Percentiles rank a stretch among this genome's conserved stretches.
Conservation (phyloP, 805 yeast species). For the Metschnikowia proteae region DNA sequence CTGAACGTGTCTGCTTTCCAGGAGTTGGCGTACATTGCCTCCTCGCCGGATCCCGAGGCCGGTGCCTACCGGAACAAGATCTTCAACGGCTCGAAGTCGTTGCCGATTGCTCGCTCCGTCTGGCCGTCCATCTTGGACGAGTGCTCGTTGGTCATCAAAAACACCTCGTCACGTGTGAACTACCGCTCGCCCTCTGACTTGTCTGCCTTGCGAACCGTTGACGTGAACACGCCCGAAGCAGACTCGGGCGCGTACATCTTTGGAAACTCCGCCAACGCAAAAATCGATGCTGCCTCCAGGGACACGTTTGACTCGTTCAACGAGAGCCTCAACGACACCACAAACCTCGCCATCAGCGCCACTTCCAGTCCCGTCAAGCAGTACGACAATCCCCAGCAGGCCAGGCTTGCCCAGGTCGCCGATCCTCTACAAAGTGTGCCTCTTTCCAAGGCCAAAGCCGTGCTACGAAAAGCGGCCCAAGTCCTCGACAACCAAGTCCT, state of each 20-base stretch:
- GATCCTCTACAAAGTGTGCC: neutral
- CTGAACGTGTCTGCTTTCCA: slow-evolving; percentile 65
- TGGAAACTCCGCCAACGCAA: slow-evolving; percentile 31
- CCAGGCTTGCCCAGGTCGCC: neutral
- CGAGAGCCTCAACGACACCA: slow-evolving; percentile 6
- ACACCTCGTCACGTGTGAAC: slow-evolving; percentile 42
- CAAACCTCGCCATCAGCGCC: slow-evolving; percentile 14
- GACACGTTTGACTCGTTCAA: slow-evolving; percentile 1
- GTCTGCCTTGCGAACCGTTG: slow-evolving; percentile 23
- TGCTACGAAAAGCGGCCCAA: neutral
- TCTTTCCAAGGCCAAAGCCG: neutral
- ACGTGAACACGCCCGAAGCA: slow-evolving; percentile 3
- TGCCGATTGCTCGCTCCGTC: neutral
- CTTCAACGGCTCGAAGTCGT: slow-evolving; percentile 44
- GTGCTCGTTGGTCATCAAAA: slow-evolving; percentile 52
- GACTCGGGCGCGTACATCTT: slow-evolving; percentile 23
- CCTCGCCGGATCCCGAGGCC: slow-evolving; percentile 36
- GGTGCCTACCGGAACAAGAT: slow-evolving; percentile 48
- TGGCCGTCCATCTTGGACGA: slow-evolving; percentile 64
- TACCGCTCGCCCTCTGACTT: slow-evolving; percentile 30
- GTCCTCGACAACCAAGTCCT: neutral
- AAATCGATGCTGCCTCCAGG: neutral
- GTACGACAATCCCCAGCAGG: slow-evolving; percentile 2
- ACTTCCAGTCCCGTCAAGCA: slow-evolving; percentile 13
- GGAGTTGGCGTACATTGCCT: slow-evolving; percentile 64